Evolutionary conservation across 805 yeast species (phyloP), one percentile per base, ranked within the genome.

Genomic region (Lipomyces chichibuensis): DNA sequence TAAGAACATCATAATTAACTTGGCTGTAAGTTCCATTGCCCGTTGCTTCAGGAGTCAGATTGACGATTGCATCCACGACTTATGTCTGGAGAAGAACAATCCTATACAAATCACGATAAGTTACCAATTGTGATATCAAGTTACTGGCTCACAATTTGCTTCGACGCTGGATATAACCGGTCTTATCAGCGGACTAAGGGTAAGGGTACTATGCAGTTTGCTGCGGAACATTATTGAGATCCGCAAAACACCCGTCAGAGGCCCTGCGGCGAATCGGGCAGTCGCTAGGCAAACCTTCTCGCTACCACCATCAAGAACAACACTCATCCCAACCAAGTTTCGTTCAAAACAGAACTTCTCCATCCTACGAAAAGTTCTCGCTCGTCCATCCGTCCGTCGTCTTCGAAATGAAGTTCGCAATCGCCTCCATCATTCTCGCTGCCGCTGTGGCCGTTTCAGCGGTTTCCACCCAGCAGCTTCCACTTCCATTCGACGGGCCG

Each of bases 401-500:
- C 55, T 43, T 43, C 49, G 9, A 43, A 43, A 62, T 62, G 65
- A 62, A 57, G 57, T 56, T 63, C 53, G 46, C 52, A 25, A 27
- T n/a, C 32, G 56, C 56, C 9, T 61, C 63, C n/a, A 51, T 51
- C 14, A 35, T 56, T 9, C 51, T 52, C 17, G 66, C 66, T 13
- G 20, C 59, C 23, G 51, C 17, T 5, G 65, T 52, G 7, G 33
- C 58, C 23, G 67, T 64, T 20, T 27, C 60, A 7, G 59, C 63
- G 17, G 59, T 53, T 23, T 61, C 62, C 11, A 37, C 49, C 17
- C 65, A 59, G 59, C 61, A 64, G 67, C 53, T 52, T 23, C 71
- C 69, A n/a, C 52, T 69, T 53, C 65, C 62, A 6, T 69, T 69
- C 58, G 67, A 65, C 52, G 54, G 11, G 35, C 32, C 32, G 35